Percentiles rank a stretch among this genome's conserved stretches.
Evolutionary conservation across 2,329 filamentous ascomycete species (phyloP).

Genomic region (Ophiostoma sp.): DNA sequence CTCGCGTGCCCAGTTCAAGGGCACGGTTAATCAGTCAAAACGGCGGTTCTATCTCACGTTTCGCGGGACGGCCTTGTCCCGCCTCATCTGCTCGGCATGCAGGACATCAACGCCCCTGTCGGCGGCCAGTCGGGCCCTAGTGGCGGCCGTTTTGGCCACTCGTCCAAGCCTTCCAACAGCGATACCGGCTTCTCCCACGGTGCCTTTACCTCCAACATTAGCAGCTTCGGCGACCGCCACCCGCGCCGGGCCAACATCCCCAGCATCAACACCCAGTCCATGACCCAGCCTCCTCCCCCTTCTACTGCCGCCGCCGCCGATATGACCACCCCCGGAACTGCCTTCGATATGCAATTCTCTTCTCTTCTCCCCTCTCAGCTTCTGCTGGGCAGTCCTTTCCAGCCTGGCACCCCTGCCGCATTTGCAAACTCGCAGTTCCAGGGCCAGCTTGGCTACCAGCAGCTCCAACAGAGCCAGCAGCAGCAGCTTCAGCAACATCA

Average conservation of each 20-base stretch:
- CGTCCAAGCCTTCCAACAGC: constrained; percentile 74
- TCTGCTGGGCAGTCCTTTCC: constrained; percentile 91
- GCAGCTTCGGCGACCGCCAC: constrained; percentile 81
- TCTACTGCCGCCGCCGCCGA: constrained; percentile 54
- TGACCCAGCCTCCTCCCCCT: constrained; percentile 39
- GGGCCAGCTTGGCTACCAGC: constrained; percentile 71
- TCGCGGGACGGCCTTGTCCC: constrained; percentile 81
- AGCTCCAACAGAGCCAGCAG: constrained; percentile 55
- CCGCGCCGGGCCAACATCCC: constrained; percentile 80
- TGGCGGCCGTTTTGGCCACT: constrained; percentile 61
- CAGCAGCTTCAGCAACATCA: constrained; percentile 54
- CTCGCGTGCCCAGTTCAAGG: constrained; percentile 45
- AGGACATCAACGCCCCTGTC: constrained; percentile 64
- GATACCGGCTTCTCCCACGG: constrained; percentile 90
- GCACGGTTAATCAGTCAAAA: constrained; percentile 64
- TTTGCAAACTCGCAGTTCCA: constrained; percentile 92
- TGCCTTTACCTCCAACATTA: constrained; percentile 80
- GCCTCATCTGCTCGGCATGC: constrained; percentile 85
- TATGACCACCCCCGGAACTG: constrained; percentile 79
- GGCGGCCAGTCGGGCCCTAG: constrained; percentile 51
- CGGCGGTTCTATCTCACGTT: constrained; percentile 72
- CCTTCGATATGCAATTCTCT: constrained; percentile 97
- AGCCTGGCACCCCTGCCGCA: constrained; percentile 83
- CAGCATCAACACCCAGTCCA: constrained; percentile 79
- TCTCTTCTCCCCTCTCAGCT: constrained; percentile 91